These are phyloP conservation scores for Diplodia sapinea DNA, from an alignment of 2,329 filamentous ascomycete genomes.

Conservation along the genomic window DNA sequence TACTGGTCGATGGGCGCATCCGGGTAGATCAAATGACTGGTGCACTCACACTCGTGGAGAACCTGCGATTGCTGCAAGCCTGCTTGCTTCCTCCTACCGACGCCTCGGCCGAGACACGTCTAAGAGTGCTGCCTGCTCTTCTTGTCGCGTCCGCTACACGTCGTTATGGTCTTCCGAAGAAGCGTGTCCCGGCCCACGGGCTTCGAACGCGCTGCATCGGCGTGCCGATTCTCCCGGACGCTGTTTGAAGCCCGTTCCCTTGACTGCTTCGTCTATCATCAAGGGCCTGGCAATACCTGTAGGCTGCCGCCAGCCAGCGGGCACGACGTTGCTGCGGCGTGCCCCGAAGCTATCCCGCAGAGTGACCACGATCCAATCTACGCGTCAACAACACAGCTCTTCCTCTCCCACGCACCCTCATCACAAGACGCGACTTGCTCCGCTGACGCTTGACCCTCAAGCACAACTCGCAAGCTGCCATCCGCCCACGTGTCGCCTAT, in stretches of 20 bases:
- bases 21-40: not conserved
- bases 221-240: not conserved
- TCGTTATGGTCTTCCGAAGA: not conserved
- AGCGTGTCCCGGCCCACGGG: not conserved
- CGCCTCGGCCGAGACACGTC: not conserved
- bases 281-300: not conserved
- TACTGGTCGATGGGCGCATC: not conserved
- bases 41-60: not conserved
- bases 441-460: not conserved
- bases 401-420: not conserved
- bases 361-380: not conserved
- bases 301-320: slow-evolving; percentile 4
- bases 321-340: not conserved
- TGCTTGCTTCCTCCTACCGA: not conserved
- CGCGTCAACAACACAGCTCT: not conserved
- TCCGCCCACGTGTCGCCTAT: not conserved
- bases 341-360: not conserved
- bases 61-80: slow-evolving; percentile 1
- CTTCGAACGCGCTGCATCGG: not conserved
- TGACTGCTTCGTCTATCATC: not conserved
- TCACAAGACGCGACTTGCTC: not conserved
- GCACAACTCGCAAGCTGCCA: not conserved
- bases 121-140: not conserved
- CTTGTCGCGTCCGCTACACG: not conserved
- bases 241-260: not conserved